Percentiles rank a stretch among this genome's conserved stretches.
Evolutionary conservation across 371 early-diverging fungal genomes (phyloP).

Genomic region (Sporodiniella umbellata): DNA sequence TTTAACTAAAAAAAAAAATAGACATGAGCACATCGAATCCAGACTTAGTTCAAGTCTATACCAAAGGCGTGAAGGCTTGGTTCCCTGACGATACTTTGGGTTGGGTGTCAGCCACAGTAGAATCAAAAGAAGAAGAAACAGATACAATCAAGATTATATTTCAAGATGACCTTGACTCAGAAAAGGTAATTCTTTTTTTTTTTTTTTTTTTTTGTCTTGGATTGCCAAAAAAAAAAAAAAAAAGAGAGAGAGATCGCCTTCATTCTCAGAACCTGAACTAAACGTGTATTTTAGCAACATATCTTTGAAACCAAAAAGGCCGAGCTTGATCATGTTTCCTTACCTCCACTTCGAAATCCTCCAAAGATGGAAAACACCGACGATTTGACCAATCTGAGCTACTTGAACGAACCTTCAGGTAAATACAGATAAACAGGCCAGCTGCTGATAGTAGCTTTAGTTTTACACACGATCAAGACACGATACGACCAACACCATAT

Average conservation of each 20-base stretch:
- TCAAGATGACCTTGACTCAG: constrained; percentile 54
- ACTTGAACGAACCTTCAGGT: constrained; percentile 91
- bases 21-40: constrained; percentile 12
- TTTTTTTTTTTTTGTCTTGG: too few relatives aligned
- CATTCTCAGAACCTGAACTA: too few relatives aligned
- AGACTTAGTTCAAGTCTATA: constrained; percentile 50
- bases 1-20: background rate
- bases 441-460: too few relatives aligned
- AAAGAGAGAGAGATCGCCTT: too few relatives aligned
- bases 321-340: constrained; percentile 64
- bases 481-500: constrained; percentile 89
- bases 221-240: too few relatives aligned
- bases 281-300: constrained; percentile 74
- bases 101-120: constrained; percentile 76
- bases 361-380: constrained; percentile 85
- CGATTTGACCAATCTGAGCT: constrained; percentile 88
- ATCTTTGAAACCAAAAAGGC: constrained; percentile 67
- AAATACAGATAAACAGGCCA: constrained; percentile 15
- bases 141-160: constrained; percentile 58
- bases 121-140: constrained; percentile 50
- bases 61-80: constrained; percentile 82
- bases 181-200: constrained; percentile 53
- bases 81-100: constrained; percentile 84
- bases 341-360: constrained; percentile 92
- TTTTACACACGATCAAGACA: constrained; percentile 84